Conservation (phyloP, 495 filamentous ascomycete species). For the Penicillium samsonianum region DNA sequence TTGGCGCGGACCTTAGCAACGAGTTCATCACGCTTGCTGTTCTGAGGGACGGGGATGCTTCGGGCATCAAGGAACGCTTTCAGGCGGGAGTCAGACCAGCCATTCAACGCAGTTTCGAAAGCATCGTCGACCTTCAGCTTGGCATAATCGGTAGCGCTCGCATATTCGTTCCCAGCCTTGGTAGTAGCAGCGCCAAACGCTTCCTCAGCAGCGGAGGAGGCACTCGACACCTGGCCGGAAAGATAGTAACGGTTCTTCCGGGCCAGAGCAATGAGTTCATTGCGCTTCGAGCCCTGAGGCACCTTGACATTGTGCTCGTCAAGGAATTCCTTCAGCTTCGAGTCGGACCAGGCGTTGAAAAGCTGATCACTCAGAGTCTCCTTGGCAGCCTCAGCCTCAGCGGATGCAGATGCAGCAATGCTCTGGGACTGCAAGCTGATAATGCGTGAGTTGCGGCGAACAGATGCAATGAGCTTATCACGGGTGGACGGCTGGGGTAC, state of each 20-base stretch:
- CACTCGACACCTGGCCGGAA: constrained; percentile 60
- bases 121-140: constrained; percentile 63
- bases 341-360: constrained; percentile 88
- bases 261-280: constrained; percentile 87
- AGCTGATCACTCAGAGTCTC: constrained; percentile 75
- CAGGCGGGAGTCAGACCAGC: constrained; percentile 73
- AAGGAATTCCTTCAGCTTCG: constrained; percentile 72
- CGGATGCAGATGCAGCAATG: constrained; percentile 60
- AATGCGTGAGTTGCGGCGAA: constrained; percentile 87
- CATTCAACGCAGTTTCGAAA: constrained; percentile 62
- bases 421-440: constrained; percentile 65
- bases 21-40: constrained; percentile 76
- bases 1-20: constrained; percentile 71
- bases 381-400: constrained; percentile 67
- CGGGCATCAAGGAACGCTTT: constrained; percentile 68
- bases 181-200: constrained; percentile 80
- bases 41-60: constrained; percentile 69
- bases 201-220: constrained; percentile 48
- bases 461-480: constrained; percentile 82
- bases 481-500: constrained; percentile 82
- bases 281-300: constrained; percentile 85
- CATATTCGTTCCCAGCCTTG: constrained; percentile 74
- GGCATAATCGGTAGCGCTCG: constrained; percentile 72
- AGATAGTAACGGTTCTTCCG: constrained; percentile 83
- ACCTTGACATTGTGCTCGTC: constrained; percentile 78